Percentiles rank a stretch among this genome's conserved stretches.
phyloP scores from a whole-genome alignment of 1,284 basidiomycete species.

The Cutaneotrichosporon cyanovorans region DNA sequence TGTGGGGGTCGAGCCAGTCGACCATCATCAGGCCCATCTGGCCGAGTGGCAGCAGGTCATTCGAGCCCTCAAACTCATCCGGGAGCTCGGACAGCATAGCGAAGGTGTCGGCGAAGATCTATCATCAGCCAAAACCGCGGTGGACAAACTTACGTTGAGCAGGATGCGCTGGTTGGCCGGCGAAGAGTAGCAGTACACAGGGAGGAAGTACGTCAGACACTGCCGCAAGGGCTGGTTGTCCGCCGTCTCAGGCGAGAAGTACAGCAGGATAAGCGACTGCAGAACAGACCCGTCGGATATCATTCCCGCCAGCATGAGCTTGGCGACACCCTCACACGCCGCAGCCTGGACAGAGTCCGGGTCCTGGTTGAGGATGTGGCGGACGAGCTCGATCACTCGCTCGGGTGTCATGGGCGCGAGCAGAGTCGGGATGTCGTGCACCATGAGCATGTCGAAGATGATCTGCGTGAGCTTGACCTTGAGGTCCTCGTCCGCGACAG shows the following conservation, averaged over 20 bases:
- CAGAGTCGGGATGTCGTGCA: constrained; percentile 62
- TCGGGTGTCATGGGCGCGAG: constrained; percentile 46
- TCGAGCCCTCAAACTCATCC: constrained; percentile 63
- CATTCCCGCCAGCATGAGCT: constrained; percentile 80
- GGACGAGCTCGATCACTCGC: constrained; percentile 65
- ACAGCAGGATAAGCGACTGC: constrained; percentile 68
- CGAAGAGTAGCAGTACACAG: constrained; percentile 84
- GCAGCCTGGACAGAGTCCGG: constrained; percentile 68
- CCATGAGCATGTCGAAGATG: constrained; percentile 83
- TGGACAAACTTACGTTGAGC: constrained; percentile 55
- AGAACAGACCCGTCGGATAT: constrained; percentile 70
- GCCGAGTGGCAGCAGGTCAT: constrained; percentile 69
- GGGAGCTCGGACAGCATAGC: constrained; percentile 57
- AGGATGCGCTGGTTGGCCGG: constrained; percentile 69
- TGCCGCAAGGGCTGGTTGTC: constrained; percentile 83
- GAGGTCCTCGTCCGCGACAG: constrained; percentile 66
- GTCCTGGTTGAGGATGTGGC: constrained; percentile 67
- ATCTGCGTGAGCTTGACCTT: constrained; percentile 75
- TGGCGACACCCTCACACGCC: constrained; percentile 76
- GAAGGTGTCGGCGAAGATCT: constrained; percentile 75
- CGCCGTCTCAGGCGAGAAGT: constrained; percentile 77
- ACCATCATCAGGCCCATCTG: constrained; percentile 78
- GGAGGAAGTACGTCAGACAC: constrained; percentile 93
- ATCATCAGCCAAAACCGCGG: neutral
- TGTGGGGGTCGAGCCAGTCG: constrained; percentile 90